phyloP scores from a whole-genome alignment of 2,329 filamentous ascomycete genomes.

The Eutypella sp. region DNA sequence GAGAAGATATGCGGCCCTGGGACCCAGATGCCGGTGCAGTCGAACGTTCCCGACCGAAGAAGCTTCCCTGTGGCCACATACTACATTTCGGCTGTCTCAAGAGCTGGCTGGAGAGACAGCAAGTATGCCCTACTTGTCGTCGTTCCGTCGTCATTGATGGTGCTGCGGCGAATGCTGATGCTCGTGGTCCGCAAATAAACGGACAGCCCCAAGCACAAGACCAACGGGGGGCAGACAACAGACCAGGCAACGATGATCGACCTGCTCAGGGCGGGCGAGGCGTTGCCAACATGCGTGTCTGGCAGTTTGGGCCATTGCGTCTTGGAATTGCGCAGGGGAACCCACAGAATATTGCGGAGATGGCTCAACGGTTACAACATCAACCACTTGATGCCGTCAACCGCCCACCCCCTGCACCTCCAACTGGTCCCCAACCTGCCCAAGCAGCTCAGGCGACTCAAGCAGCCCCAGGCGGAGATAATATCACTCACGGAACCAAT shows the following conservation, averaged over 20 bases:
- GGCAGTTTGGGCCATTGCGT: constrained; percentile 69
- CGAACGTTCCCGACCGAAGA: constrained; percentile 85
- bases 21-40: constrained; percentile 60
- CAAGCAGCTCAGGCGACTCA: constrained; percentile 6
- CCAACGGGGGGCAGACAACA: constrained; percentile 18
- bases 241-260: constrained; percentile 26
- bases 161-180: constrained; percentile 29
- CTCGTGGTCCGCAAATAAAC: constrained; percentile 27
- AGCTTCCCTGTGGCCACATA: constrained; percentile 92
- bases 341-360: constrained; percentile 57
- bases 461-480: constrained; percentile 1
- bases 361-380: constrained; percentile 61
- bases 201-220: constrained; percentile 26
- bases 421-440: constrained; percentile 7
- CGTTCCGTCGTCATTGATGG: constrained; percentile 69
- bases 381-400: constrained; percentile 31
- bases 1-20: constrained; percentile 92
- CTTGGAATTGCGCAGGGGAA: constrained; percentile 72
- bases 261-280: constrained; percentile 28
- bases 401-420: constrained; percentile 10
- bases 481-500: constrained; percentile 6
- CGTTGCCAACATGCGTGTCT: constrained; percentile 50
- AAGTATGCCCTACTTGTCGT: constrained; percentile 93
- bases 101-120: constrained; percentile 95
- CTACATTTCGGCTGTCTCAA: constrained; percentile 91